These are phyloP conservation scores for Leptographium radiaticola DNA, from an alignment of 2,329 filamentous ascomycete genomes.

Conservation along the genomic window DNA sequence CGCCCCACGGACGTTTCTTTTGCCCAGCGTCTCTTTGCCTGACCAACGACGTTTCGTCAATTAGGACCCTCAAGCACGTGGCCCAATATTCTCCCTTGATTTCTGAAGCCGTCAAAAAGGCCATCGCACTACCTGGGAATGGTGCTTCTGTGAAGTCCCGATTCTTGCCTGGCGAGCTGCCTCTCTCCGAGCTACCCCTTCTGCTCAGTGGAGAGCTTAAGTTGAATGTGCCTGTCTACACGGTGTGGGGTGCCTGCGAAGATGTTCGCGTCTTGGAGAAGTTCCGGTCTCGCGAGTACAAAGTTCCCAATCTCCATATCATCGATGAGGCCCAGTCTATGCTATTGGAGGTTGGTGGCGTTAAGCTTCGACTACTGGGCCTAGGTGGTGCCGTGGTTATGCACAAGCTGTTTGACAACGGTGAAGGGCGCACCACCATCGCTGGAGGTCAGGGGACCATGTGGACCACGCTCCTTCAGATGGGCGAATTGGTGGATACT, in stretches of 20 bases:
- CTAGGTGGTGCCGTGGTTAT: conserved; percentile 95
- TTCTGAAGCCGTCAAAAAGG: conserved; percentile 59
- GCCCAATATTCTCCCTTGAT: conserved; percentile 96
- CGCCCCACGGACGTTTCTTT: neutral
- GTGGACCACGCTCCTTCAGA: conserved; percentile 97
- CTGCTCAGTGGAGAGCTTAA: conserved; percentile 82
- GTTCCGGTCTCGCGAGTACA: conserved; percentile 95
- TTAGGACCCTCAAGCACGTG: conserved; percentile 90
- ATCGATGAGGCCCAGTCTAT: conserved; percentile 97
- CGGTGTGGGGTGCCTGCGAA: conserved; percentile 97
- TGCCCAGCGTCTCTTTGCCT: neutral
- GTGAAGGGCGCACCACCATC: conserved; percentile 94
- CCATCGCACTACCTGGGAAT: conserved; percentile 46
- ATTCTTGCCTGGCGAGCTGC: conserved; percentile 68
- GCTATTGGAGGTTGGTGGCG: conserved; percentile 84
- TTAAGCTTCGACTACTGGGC: conserved; percentile 88
- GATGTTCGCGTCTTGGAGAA: conserved; percentile 96
- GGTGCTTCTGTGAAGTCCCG: conserved; percentile 74
- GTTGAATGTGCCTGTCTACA: conserved; percentile 93
- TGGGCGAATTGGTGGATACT: conserved; percentile 95
- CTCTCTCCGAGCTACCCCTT: conserved; percentile 81
- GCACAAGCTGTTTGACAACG: conserved; percentile 99
- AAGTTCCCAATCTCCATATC: conserved; percentile 92
- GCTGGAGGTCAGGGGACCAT: conserved; percentile 97
- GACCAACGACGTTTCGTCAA: neutral